phyloP scores from a whole-genome alignment of 176 grass and related monocot genomes.

The Poa annua region DNA sequence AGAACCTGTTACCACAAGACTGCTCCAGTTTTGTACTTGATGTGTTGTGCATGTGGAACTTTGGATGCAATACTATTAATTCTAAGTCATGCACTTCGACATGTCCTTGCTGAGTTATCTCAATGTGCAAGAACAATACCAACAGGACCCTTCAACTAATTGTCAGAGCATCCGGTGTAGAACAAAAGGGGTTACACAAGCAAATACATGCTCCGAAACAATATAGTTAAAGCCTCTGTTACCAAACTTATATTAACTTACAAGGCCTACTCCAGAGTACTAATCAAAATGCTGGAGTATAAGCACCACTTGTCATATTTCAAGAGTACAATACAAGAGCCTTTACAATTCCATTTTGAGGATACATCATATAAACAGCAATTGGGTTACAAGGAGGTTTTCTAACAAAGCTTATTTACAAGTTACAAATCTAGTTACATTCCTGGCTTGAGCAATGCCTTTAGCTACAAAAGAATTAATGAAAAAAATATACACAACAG shows the following conservation, averaged over 20 bases:
- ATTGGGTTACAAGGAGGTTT: slow-evolving; percentile 39
- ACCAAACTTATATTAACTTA: slow-evolving; percentile 19
- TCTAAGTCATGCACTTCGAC: neutral
- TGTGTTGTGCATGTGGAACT: neutral
- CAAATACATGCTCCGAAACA: slow-evolving; percentile 31
- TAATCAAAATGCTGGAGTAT: slow-evolving; percentile 14
- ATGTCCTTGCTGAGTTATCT: slow-evolving; percentile 17
- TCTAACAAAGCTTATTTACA: slow-evolving; percentile 38
- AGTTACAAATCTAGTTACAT: slow-evolving; percentile 46
- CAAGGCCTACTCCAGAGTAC: slow-evolving; percentile 3
- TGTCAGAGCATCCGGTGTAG: neutral
- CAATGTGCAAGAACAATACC: neutral
- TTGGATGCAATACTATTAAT: neutral
- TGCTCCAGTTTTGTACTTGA: neutral
- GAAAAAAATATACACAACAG: slow-evolving; percentile 31
- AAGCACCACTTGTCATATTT: slow-evolving; percentile 15
- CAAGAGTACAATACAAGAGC: slow-evolving; percentile 9
- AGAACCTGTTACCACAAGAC: slow-evolving; percentile 10
- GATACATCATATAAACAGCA: slow-evolving; percentile 37
- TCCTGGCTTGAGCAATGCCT: slow-evolving; percentile 35
- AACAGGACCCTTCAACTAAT: slow-evolving; percentile 4
- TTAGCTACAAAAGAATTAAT: slow-evolving; percentile 37
- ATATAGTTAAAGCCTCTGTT: slow-evolving; percentile 1
- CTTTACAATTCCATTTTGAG: slow-evolving; percentile 37
- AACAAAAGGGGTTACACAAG: neutral